phyloP scores from a whole-genome alignment of 2,329 filamentous ascomycete genomes.

The Pseudogymnoascus sp. region DNA sequence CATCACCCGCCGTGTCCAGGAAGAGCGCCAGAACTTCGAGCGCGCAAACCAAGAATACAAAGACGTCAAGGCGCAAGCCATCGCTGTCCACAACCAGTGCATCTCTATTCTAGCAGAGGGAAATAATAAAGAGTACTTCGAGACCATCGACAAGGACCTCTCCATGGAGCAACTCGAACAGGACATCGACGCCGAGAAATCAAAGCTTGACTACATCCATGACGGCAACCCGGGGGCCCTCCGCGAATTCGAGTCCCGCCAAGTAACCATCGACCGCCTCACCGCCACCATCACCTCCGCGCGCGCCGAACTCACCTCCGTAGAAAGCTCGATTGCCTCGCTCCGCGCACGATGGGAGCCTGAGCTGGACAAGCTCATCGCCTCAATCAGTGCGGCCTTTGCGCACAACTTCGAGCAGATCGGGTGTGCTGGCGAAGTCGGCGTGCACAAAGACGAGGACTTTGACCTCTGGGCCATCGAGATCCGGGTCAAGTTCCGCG shows the following conservation, averaged over 20 bases:
- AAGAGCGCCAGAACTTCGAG: conserved; percentile 34
- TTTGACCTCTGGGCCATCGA: conserved; percentile 92
- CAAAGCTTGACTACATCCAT: conserved; percentile 71
- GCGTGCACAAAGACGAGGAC: conserved; percentile 80
- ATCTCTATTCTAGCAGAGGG: conserved; percentile 29
- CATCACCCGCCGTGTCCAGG: conserved; percentile 45
- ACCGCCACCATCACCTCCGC: conserved; percentile 49
- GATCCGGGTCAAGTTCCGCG: conserved; percentile 88
- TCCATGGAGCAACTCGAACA: conserved; percentile 57
- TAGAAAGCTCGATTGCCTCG: conserved; percentile 51
- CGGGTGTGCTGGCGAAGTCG: conserved; percentile 85
- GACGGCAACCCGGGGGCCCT: conserved; percentile 69
- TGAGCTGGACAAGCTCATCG: conserved; percentile 65
- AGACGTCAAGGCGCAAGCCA: conserved; percentile 31
- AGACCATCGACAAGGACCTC: conserved; percentile 39
- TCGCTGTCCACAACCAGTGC: conserved; percentile 30
- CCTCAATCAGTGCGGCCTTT: conserved; percentile 82
- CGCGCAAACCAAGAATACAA: conserved; percentile 33
- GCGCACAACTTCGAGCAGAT: conserved; percentile 90
- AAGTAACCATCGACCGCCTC: conserved; percentile 60
- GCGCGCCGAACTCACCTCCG: conserved; percentile 44
- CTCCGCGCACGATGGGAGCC: conserved; percentile 76
- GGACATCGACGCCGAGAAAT: conserved; percentile 65
- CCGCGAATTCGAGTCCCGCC: conserved; percentile 66
- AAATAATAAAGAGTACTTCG: conserved; percentile 29